Evolutionary conservation across 2,329 filamentous ascomycete genomes (phyloP), one percentile per base, ranked within the genome.

Genomic region (Bipolaris cookei): DNA sequence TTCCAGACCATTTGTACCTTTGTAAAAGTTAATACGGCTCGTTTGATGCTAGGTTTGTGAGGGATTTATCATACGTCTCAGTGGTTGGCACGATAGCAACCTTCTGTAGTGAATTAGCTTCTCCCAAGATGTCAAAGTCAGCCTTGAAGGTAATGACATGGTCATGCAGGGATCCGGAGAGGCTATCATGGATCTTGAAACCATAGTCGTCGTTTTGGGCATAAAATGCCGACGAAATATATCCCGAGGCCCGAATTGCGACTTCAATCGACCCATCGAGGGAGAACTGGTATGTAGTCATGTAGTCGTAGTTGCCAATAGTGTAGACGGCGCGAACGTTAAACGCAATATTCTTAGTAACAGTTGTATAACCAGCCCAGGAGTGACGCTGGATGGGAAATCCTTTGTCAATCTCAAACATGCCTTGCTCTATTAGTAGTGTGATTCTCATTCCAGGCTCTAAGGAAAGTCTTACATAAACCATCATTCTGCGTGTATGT

Each of bases 291-390:
- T 45, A 45, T 13, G 42, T 45, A 32, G n/a, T 32, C 42, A 45
- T 45, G 42, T 45, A 45, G 42, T 45, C 42, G 16, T 45, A 45
- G 18, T 45, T 45, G 25, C 42, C 42, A 14, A 45, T 45, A 14
- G 42, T 45, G 42, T 32, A 45, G 25, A 45, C n/a, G 3, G 42
- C 42, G 6, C 42, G 42, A 14, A 45, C n/a, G 10, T 45, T 45
- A 5, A 45, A 34, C 2, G 42, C 42, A 32, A 45, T 32, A n/a
- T 45, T 45, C 4, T 45, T 45, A 21, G 42, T 45, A 11, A 45
- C 42, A 21, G 42, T 45, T 28, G 42, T 45, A 11, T 45, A 14
- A 21, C 42, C 42, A 20, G 42, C 42, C 42, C 42, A 45, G n/a
- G 42, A 45, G 13, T 45, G 42, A 21, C 42, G 42, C 42, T 45